Base-by-base conservation (phyloP, 192 early-diverging fungal species). In the Coemansia sp. region DNA sequence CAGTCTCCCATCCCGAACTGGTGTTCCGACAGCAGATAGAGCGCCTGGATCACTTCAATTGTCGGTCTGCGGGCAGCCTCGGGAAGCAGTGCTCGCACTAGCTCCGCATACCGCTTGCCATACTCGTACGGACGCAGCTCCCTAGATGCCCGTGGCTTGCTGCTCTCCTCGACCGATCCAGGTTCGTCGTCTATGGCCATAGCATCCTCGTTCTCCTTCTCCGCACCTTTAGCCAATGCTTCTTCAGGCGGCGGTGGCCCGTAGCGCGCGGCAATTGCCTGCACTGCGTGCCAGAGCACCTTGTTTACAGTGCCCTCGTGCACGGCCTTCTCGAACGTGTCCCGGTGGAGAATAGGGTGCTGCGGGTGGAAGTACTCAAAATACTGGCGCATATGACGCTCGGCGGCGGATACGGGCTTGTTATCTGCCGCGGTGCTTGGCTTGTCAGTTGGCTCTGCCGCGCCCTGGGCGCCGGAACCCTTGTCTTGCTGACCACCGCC, bases 1-100 rank as follows among this genome's bases (percentile, higher is more conserved):
- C 67, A 70, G 56, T 70, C 68, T 56, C 75, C 75, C 56, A 46
- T 51, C 9, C 75, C 75, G n/a, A 70, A 71, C 53, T 62, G 62
- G 58, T 70, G 63, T 53, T 64, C 63, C 7, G 63, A 59, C 19
- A 78, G 59, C 27, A 78, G 60, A 27, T 60, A 78, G 39, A 70
- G 60, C 38, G 75, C 62, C 68, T 78, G 75, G 42, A 78, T 63
- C 36, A 47, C 54, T 38, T 58, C 63, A 44, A 78, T 70, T 28
- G 55, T 50, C 49, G 68, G 64, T 26, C 51, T 48, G 9, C 58
- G 58, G 26, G 58, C 58, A 4, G 70, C 70, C 39, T 58, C 55
- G 9, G 63, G 63, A 17, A 78, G 61, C 75, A 70, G 41, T 8
- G 60, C 75, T 12, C 63, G 52, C 35, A 56, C 75, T 5, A 57